Conservation (phyloP, 2,329 filamentous ascomycete species). For the Fusarium sp. region DNA sequence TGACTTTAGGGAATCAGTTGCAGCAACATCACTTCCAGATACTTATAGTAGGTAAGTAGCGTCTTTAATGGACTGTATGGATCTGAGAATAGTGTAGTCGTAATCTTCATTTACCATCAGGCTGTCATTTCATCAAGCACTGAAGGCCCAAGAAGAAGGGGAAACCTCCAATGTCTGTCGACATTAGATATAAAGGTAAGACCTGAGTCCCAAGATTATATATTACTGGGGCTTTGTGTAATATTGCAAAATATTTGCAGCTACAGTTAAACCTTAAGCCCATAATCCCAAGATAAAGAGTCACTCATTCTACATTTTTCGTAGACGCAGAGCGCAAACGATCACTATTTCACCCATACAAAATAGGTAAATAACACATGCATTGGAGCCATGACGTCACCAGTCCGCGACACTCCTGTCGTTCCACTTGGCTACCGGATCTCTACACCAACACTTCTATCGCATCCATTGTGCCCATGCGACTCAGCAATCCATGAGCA, state of each 20-base stretch:
- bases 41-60: neutral
- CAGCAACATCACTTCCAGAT: neutral
- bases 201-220: neutral
- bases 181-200: neutral
- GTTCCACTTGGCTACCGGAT: neutral
- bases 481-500: constrained; percentile 33
- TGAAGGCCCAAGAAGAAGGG: neutral
- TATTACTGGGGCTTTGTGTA: too few relatives aligned
- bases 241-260: neutral
- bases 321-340: neutral
- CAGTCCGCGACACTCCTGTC: neutral
- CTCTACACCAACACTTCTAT: neutral
- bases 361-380: neutral
- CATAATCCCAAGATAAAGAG: neutral
- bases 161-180: neutral
- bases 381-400: constrained; percentile 35
- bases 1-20: neutral
- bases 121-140: neutral
- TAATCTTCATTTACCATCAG: neutral
- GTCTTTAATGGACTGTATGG: neutral
- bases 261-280: neutral
- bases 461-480: constrained; percentile 3
- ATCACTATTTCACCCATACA: neutral
- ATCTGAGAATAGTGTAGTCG: neutral
- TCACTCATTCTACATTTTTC: neutral